Percentiles rank a stretch among this genome's conserved stretches.
These are phyloP conservation scores for Madurella mycetomatis DNA, from an alignment of 2,329 filamentous ascomycete species.

Conservation along the genomic window DNA sequence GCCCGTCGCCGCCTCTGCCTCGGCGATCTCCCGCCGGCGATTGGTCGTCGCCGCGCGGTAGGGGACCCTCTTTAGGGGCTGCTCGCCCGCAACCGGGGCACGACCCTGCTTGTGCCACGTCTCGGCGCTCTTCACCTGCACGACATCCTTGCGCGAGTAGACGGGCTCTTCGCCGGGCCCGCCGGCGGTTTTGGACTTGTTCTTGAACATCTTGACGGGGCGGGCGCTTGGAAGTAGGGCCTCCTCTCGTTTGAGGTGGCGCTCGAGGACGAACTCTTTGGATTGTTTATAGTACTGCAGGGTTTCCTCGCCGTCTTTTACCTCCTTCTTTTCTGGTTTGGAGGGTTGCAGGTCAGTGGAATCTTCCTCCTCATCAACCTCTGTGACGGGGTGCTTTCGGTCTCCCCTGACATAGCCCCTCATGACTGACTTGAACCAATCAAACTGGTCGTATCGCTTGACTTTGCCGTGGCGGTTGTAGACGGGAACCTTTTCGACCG, in stretches of 20 bases:
- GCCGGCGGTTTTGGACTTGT: constrained; percentile 69
- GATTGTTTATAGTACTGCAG: constrained; percentile 86
- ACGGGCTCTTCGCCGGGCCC: constrained; percentile 69
- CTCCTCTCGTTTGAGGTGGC: constrained; percentile 89
- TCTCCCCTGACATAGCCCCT: constrained; percentile 59
- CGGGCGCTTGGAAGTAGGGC: constrained; percentile 66
- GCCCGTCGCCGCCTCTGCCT: constrained; percentile 73
- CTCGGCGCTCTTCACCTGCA: constrained; percentile 83
- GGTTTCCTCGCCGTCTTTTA: constrained; percentile 73
- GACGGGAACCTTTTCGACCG: constrained; percentile 73
- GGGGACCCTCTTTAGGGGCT: constrained; percentile 80
- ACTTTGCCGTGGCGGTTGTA: constrained; percentile 75
- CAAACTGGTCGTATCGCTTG: constrained; percentile 68
- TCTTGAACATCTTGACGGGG: constrained; percentile 69
- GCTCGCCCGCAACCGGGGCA: constrained; percentile 63
- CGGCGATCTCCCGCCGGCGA: constrained; percentile 82
- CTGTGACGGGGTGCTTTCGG: constrained; percentile 53
- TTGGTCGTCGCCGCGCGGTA: constrained; percentile 88
- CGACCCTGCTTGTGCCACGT: constrained; percentile 98
- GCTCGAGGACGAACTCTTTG: constrained; percentile 75
- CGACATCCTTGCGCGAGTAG: constrained; percentile 72
- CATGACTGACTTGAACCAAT: constrained; percentile 86
- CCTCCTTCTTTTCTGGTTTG: constrained; percentile 66
- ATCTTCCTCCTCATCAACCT: constrained; percentile 76
- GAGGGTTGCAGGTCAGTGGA: constrained; percentile 68